Evolutionary conservation across 2,329 filamentous ascomycete genomes (phyloP).

Genomic region (Sordariomycetes sp.): DNA sequence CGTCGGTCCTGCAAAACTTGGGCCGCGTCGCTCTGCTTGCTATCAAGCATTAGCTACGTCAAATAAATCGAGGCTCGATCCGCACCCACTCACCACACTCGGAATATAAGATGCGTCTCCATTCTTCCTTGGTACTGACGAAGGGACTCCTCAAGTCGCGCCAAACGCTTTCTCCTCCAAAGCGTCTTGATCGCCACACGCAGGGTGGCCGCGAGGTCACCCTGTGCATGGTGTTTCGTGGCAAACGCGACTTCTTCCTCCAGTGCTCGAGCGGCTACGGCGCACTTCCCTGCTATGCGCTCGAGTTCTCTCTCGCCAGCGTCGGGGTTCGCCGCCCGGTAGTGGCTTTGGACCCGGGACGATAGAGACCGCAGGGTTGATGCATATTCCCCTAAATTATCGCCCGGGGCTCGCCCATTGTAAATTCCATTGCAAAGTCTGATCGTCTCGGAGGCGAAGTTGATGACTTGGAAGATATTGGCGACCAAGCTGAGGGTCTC

Average conservation of each 20-base stretch:
- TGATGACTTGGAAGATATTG: background rate
- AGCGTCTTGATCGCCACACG: background rate
- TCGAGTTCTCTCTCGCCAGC: background rate
- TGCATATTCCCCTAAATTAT: background rate
- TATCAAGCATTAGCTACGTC: background rate
- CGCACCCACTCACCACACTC: background rate
- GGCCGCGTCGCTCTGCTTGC: background rate
- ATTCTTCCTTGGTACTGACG: background rate
- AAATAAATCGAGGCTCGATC: background rate
- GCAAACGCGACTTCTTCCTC: background rate
- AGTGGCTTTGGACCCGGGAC: background rate
- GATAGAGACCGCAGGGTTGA: background rate
- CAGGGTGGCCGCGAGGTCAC: background rate
- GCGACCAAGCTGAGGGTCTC: background rate
- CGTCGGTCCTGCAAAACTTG: background rate
- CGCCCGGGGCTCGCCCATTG: background rate
- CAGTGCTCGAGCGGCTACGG: background rate
- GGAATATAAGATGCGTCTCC: background rate
- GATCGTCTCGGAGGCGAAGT: background rate
- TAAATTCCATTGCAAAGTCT: background rate
- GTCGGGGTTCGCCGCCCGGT: background rate
- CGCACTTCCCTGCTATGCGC: background rate
- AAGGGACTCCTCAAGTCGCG: background rate
- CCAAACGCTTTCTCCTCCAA: background rate
- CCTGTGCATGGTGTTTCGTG: background rate